Base-by-base conservation (phyloP, 148 eudicot genomes). In the Silene latifolia region DNA sequence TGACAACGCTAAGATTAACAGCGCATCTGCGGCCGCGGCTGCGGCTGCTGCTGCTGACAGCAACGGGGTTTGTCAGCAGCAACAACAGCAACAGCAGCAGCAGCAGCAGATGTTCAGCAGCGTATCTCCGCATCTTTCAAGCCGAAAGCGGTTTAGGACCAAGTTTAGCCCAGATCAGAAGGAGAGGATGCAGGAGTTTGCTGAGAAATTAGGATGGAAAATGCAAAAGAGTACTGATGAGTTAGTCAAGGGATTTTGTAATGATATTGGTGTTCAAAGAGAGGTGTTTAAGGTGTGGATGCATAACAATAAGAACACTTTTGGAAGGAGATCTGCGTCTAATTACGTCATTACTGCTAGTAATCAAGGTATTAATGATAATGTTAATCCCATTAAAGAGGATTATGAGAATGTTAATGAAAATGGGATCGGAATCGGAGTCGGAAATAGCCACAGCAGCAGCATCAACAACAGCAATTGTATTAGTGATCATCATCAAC, bases 231-330 rank as follows among this genome's bases (percentile, higher is more conserved):
- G 81, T 20, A 86, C 81, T n/a, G 91, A 89, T 7, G 93, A 83
- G 0, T 0, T 74, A 27, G 85, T 89, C 4, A 74, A 61, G 0
- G 80, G 72, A 0, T 82, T 85, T 58, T 91, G 93, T 72, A 70
- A 27, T 29, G 87, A 82, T 42, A 84, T 91, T 73, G 89, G 93
- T 0, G 93, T 91, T 5, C 91, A 89, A 15, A 83, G 82, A 69
- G 90, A 91, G 9, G 97, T 91, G 3, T 87, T 91, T 57, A 91
- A 91, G 42, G 97, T 91, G 0, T 91, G 97, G 97, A 91, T 91
- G 97, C 97, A 91, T 54, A 91, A 91, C 64, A 89, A 91, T 75
- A 91, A 91, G 80, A 91, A 83, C 81, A 86, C 86, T 17, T 76
- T 74, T 5, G 88, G 85, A 0, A 84, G 81, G 63, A 76, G 83